Evolutionary conservation across 257 asterid species (phyloP).

Genomic region (Schizonepeta tenuifolia): DNA sequence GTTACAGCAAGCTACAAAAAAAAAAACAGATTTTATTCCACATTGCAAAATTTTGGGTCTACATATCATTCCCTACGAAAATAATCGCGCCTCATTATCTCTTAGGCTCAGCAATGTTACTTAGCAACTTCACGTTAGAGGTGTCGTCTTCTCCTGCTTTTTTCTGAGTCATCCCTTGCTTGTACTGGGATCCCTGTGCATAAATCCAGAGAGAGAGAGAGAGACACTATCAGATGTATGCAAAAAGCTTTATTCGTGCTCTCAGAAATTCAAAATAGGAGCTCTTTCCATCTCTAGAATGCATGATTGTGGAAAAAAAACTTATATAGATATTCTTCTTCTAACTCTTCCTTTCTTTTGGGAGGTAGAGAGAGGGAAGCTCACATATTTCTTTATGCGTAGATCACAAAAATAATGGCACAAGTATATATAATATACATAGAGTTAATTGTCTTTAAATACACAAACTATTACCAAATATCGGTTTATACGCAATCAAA

Average conservation of each 20-base stretch:
- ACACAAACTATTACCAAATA: no score
- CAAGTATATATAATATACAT: no score
- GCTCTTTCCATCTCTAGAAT: no score
- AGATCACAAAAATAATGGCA: background rate
- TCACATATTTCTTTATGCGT: no score
- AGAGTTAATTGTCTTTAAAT: no score
- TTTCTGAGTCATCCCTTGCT: slow-evolving; percentile 52
- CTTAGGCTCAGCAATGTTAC: slow-evolving; percentile 47
- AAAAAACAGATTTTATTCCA: slow-evolving; percentile 27
- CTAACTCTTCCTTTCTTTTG: no score
- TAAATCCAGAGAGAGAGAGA: background rate
- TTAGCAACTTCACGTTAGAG: slow-evolving; percentile 29
- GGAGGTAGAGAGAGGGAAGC: background rate
- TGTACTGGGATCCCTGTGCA: slow-evolving; percentile 64
- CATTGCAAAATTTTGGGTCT: slow-evolving; percentile 28
- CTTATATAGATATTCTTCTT: background rate
- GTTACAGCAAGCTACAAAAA: background rate
- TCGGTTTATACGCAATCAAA: no score
- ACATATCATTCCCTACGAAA: slow-evolving; percentile 1
- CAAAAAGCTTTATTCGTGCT: background rate
- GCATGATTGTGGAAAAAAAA: background rate
- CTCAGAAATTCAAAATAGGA: background rate
- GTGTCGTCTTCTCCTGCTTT: slow-evolving; percentile 51
- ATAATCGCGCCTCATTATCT: slow-evolving; percentile 21
- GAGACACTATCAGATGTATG: background rate